phyloP scores from a whole-genome alignment of 208 protist species.

The Angomonas deanei region DNA sequence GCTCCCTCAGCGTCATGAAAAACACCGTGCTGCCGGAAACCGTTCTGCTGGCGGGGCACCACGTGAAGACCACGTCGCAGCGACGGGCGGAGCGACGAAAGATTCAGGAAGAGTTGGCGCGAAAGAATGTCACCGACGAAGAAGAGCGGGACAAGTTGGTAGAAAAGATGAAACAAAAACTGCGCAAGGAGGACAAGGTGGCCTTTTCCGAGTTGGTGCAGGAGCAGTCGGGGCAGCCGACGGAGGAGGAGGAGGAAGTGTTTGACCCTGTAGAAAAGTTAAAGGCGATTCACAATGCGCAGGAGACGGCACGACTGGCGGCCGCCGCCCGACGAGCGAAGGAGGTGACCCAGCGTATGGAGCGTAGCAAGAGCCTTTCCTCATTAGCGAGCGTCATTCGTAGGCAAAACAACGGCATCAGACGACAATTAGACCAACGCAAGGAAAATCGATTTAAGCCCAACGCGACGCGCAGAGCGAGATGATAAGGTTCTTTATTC shows the following conservation, averaged over 20 bases:
- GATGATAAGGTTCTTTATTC: slow-evolving; percentile 15
- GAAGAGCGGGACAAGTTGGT: slow-evolving; percentile 18
- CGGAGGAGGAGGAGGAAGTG: slow-evolving; percentile 18
- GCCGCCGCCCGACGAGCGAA: slow-evolving; percentile 48
- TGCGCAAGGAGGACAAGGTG: slow-evolving; percentile 14
- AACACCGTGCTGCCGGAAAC: slow-evolving; percentile 81
- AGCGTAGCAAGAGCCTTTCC: slow-evolving; percentile 71
- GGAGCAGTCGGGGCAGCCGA: not conserved
- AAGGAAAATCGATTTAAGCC: slow-evolving; percentile 74
- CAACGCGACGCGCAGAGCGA: slow-evolving; percentile 38
- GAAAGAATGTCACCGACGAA: slow-evolving; percentile 17
- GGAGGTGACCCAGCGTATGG: slow-evolving; percentile 77
- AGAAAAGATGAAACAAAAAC: slow-evolving; percentile 4
- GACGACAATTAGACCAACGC: slow-evolving; percentile 52
- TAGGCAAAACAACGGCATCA: slow-evolving; percentile 70
- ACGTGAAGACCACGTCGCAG: slow-evolving; percentile 68
- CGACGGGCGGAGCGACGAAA: slow-evolving; percentile 62
- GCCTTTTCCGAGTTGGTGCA: slow-evolving; percentile 23
- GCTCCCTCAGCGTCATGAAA: slow-evolving; percentile 55
- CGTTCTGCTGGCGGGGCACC: slow-evolving; percentile 59
- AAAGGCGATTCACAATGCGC: slow-evolving; percentile 26
- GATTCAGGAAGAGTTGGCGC: slow-evolving; percentile 54
- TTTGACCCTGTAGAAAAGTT: slow-evolving; percentile 51
- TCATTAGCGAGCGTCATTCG: slow-evolving; percentile 76
- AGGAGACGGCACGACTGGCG: slow-evolving; percentile 33